Evolutionary conservation across 306 rosid species (phyloP), one percentile per base, ranked within the genome.

Genomic region (Myrica gale): DNA sequence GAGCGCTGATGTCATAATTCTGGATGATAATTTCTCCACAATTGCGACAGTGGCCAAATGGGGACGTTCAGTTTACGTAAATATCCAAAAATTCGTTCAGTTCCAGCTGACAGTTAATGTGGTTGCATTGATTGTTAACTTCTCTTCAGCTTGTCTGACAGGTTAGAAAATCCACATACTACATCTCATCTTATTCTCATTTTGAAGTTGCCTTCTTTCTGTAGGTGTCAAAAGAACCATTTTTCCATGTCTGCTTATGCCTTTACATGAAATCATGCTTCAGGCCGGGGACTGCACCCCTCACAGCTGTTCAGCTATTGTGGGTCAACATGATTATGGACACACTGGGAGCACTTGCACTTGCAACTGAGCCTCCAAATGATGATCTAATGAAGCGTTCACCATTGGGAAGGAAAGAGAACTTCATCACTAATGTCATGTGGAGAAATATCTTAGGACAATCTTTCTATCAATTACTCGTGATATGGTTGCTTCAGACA

Each of bases 301-400:
- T 95, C 41, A 95, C 98, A 60, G 97, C 97, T 42, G 98, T 95
- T 74, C 98, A 95, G 79, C 91, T 92, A 44, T 78, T 95, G 86
- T 92, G 98, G 98, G 97, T 95, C 73, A 95, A 95, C 93, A 95
- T 95, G 98, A 95, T 95, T 45, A 95, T 95, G 97, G 97, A 95
- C 70, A 95, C 97, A 7, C 82, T 95, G 55, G 98, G 98, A 76
- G 98, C 98, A 66, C 91, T 95, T 56, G 98, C 98, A 12, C 98
- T 95, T 43, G 98, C 98, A 57, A 95, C 98, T 44, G 98, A 95
- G 85, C 98, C 98, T 84, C 98, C 98, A 37, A 95, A 77, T 50
- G 75, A 88, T 63, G 97, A 88, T 44, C 81, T 95, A 48, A 95
- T 94, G 98, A 94, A 94, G 87, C 96, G 89, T 56, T 47, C 84